Conservation (phyloP, 129 eudicot genomes). For the Flaveria ramosissima region DNA sequence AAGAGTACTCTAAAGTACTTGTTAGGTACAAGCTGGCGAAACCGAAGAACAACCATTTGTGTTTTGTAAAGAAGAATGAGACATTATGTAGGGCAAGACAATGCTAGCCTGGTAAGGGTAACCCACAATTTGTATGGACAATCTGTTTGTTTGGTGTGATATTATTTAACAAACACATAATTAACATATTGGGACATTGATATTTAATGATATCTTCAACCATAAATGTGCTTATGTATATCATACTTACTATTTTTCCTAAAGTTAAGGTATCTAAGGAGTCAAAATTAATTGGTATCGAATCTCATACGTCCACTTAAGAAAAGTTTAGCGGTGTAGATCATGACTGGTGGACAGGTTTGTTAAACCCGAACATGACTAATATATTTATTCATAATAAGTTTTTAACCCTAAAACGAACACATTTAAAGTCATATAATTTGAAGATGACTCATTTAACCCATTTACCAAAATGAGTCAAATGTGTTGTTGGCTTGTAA, state of each 20-base stretch:
- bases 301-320: background rate
- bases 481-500: too few species aligned
- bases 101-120: slow-evolving; percentile 30
- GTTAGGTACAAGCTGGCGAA: slow-evolving; percentile 41
- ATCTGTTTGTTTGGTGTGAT: slow-evolving; percentile 35
- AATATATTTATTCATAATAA: background rate
- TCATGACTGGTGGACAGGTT: background rate
- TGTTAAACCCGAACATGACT: background rate
- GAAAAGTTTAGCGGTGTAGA: background rate
- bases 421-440: background rate
- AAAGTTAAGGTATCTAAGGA: background rate
- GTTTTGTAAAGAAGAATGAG: slow-evolving; percentile 25
- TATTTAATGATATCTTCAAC: slow-evolving; percentile 15
- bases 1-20: slow-evolving; percentile 37
- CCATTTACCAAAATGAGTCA: background rate
- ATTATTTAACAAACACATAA: slow-evolving; percentile 10
- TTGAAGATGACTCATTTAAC: background rate
- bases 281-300: background rate
- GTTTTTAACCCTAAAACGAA: too few species aligned
- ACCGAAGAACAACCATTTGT: slow-evolving; percentile 23
- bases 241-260: background rate
- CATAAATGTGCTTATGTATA: background rate
- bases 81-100: slow-evolving; percentile 40
- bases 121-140: slow-evolving; percentile 31
- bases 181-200: slow-evolving; percentile 22